Evolutionary conservation across 2,329 filamentous ascomycete species (phyloP).

Genomic region (Sclerotiophoma versabilis): DNA sequence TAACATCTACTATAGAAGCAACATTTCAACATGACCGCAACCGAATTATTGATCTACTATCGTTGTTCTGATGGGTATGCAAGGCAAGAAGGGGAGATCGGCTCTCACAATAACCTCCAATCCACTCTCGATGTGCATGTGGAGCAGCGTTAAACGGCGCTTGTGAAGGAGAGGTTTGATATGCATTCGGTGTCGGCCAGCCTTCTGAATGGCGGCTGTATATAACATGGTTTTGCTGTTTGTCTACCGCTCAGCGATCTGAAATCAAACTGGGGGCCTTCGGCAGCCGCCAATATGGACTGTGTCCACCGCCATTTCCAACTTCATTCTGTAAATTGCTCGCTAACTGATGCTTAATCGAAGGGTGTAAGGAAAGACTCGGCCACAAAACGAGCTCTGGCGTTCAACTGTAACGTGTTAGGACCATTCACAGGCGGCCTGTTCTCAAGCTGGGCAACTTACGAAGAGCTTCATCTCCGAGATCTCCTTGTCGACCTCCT

Average conservation of each 20-base stretch:
- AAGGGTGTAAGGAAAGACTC: slow-evolving; percentile 94
- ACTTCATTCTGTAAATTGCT: slow-evolving; percentile 19
- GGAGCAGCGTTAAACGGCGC: background rate
- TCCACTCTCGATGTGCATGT: background rate
- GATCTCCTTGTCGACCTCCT: slow-evolving; percentile 99
- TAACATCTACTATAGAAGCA: background rate
- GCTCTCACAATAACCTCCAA: no score
- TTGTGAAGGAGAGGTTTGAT: background rate
- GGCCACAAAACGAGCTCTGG: slow-evolving; percentile 94
- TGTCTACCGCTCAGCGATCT: background rate
- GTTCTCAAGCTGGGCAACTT: slow-evolving; percentile 51
- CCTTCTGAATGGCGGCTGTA: background rate
- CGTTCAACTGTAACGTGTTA: slow-evolving; percentile 76
- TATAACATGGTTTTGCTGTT: background rate
- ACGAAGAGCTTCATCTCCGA: slow-evolving; percentile 99
- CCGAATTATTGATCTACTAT: background rate
- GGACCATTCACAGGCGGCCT: slow-evolving; percentile 11
- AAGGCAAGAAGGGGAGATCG: no score
- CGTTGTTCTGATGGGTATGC: background rate
- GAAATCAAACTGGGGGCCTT: background rate
- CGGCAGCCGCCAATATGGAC: background rate
- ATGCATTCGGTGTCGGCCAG: background rate
- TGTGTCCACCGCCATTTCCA: background rate
- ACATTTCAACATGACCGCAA: background rate
- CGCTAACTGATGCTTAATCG: slow-evolving; percentile 29